These are phyloP conservation scores for Albatrellus ellisii DNA, from an alignment of 768 basidiomycete species.

Conservation along the genomic window DNA sequence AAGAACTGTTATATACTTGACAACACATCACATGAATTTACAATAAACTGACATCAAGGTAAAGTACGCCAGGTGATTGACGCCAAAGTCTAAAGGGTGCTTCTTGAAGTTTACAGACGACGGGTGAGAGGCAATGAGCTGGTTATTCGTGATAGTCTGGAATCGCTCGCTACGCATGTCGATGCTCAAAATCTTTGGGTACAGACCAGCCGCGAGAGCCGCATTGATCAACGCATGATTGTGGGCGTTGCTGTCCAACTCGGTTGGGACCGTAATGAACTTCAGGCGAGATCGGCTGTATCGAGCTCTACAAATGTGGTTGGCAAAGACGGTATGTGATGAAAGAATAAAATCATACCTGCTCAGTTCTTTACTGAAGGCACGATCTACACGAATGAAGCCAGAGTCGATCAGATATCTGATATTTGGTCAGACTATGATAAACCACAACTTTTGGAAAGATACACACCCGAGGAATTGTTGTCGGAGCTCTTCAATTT, in stretches of 20 bases:
- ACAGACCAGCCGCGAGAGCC: constrained; percentile 75
- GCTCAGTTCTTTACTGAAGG: constrained; percentile 57
- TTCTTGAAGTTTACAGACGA: constrained; percentile 81
- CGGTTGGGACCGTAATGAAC: constrained; percentile 63
- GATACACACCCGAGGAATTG: constrained; percentile 31
- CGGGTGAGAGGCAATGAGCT: constrained; percentile 71
- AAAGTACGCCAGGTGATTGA: constrained; percentile 70
- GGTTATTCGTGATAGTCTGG: constrained; percentile 74
- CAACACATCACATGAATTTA: background rate
- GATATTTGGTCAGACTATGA: constrained; percentile 4
- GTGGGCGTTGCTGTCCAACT: constrained; percentile 53
- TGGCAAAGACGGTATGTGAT: background rate
- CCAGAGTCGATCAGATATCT: constrained; percentile 84
- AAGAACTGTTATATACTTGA: background rate
- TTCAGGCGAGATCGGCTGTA: constrained; percentile 62
- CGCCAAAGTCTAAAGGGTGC: constrained; percentile 55
- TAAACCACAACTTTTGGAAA: background rate
- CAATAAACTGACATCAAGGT: constrained; percentile 58
- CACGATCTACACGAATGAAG: constrained; percentile 59
- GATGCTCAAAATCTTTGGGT: constrained; percentile 78
- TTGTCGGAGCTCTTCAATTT: constrained; percentile 92
- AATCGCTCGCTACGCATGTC: constrained; percentile 49
- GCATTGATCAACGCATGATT: constrained; percentile 63
- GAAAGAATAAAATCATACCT: constrained; percentile 26
- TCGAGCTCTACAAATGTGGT: constrained; percentile 37